A percentile compares a stretch with the other conserved stretches of the same genome.
Evolutionary conservation across 2,329 filamentous ascomycete genomes (phyloP).

Genomic region (Cercospora citrullina): DNA sequence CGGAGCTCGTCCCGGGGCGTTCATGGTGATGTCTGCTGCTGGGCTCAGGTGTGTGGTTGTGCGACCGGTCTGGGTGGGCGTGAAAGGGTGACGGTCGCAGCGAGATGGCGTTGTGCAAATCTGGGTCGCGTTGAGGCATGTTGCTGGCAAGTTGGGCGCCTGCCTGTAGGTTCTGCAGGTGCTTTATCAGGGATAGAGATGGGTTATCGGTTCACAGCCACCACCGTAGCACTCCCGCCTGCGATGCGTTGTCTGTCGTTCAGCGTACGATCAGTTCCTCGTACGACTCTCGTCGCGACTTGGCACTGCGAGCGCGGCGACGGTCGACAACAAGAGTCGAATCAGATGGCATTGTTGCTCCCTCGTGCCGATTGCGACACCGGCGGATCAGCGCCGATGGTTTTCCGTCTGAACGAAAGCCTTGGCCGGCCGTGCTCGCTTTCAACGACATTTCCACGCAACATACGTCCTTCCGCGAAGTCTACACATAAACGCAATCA

Average conservation of each 20-base stretch:
- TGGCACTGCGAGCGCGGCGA: not conserved
- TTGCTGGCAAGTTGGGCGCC: not conserved
- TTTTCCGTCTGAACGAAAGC: not conserved
- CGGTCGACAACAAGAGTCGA: not conserved
- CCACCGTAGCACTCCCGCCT: not conserved
- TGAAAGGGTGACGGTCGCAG: conserved; percentile 51
- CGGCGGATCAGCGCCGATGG: not conserved
- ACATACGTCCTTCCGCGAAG: not conserved
- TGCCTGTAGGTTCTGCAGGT: not conserved
- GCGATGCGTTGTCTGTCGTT: not conserved
- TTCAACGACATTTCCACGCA: not conserved
- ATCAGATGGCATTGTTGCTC: not conserved
- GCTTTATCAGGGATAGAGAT: not conserved
- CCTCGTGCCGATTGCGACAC: conserved; percentile 4
- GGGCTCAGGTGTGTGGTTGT: conserved; percentile 27
- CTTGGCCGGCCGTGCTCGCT: not conserved
- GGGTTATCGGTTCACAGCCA: not conserved
- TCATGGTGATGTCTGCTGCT: conserved; percentile 29
- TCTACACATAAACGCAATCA: not conserved
- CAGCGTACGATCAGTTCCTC: not conserved
- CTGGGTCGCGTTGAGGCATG: conserved; percentile 41
- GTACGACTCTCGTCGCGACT: not conserved
- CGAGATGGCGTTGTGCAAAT: conserved; percentile 51
- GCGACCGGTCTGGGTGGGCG: conserved; percentile 35
- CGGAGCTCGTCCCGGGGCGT: conserved; percentile 30